Conservation (phyloP, 108 stramenopile species). For the Nitzschia palea region DNA sequence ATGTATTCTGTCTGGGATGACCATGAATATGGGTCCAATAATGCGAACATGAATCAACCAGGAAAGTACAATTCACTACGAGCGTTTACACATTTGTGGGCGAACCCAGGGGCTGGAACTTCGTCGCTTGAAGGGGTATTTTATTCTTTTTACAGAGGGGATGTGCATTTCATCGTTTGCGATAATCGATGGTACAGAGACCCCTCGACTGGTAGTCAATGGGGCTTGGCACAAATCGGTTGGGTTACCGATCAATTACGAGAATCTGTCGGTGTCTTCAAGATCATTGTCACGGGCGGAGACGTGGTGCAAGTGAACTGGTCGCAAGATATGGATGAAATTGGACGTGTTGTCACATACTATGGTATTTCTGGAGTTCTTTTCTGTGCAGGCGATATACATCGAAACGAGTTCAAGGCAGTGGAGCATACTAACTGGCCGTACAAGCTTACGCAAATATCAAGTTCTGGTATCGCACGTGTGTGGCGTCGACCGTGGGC, state of each 20-base stretch:
- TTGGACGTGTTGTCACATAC: conserved; percentile 9
- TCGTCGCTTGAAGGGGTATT: conserved; percentile 1
- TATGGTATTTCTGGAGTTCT: conserved; percentile 22
- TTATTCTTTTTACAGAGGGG: conserved; percentile 23
- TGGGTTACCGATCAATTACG: conserved; percentile 15
- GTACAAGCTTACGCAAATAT: conserved; percentile 25
- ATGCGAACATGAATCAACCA: conserved; percentile 18
- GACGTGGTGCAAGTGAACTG: conserved; percentile 21
- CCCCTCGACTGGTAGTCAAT: not conserved
- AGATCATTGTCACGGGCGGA: conserved; percentile 26
- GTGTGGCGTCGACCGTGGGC: conserved; percentile 28
- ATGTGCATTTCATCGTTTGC: conserved; percentile 31
- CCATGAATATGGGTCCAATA: conserved; percentile 32
- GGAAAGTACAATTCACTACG: conserved; percentile 21
- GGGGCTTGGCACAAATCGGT: conserved; percentile 20
- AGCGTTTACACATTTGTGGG: conserved; percentile 23
- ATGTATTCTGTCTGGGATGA: conserved; percentile 33
- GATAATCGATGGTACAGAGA: conserved; percentile 34
- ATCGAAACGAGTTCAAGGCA: conserved; percentile 33
- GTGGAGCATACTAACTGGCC: conserved; percentile 5
- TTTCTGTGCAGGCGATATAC: conserved; percentile 35
- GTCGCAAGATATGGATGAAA: conserved; percentile 6
- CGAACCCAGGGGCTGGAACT: conserved; percentile 16
- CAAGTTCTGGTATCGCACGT: conserved; percentile 27
- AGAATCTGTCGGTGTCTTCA: conserved; percentile 20